Evolutionary conservation across 441 rosid genomes (phyloP), one percentile per base, ranked within the genome.

Genomic region (Gossypium schwendimanii): DNA sequence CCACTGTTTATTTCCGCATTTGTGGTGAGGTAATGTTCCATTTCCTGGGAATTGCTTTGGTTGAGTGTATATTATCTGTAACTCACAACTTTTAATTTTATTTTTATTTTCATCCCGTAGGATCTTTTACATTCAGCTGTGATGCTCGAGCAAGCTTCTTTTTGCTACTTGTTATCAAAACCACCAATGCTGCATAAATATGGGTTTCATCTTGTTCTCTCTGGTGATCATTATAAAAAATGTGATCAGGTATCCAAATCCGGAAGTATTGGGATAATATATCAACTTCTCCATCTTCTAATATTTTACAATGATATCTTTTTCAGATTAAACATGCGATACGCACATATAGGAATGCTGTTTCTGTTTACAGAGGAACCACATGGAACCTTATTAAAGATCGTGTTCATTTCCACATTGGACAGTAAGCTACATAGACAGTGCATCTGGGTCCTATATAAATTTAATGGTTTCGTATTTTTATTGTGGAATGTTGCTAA

Each of bases 131-230:
- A 91, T 85, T 88, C 97, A n/a, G 99, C 99, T 76, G 97, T 96
- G 66, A 90, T 96, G 98, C 91, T 93, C 62, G 99, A 96, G 92
- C 99, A 96, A 87, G 97, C 96, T 80, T 91, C 99, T 71, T 93
- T 93, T 79, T 96, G 99, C 84, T 96, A 88, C 84, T 81, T 93
- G 84, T 83, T 91, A 71, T 88, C 97, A 57, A 85, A 83, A 81
- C 99, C 97, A 68, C 83, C 93, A 64, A 93, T 96, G 99, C 75
- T 93, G 76, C 90, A 93, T 83, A 96, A 93, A 83, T 93, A 89
- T 87, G 99, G 99, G 65, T 93, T 93, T 85, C 98, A 93, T 89
- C 91, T 93, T 76, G 90, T 96, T 82, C 98, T 96, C 81, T 90
- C 98, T 64, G 99, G 99, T 28, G 98, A 93, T 75, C 97, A 85